Evolutionary conservation across 139 green algal species (phyloP).

Genomic region (Tetraselmis striata): DNA sequence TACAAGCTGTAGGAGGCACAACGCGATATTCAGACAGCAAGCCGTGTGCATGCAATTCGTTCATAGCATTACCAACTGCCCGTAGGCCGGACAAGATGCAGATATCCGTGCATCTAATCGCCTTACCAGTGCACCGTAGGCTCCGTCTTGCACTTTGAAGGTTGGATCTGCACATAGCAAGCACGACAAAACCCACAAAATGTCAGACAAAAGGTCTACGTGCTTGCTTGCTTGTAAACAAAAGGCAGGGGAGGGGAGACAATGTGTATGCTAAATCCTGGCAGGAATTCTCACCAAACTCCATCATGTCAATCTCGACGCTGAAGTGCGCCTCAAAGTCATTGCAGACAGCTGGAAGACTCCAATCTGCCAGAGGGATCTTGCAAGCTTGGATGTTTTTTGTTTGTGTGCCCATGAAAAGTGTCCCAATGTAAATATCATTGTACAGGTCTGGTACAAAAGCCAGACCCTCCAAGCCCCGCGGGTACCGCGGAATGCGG

Average conservation of each 20-base stretch:
- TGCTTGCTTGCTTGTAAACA: too few relatives aligned
- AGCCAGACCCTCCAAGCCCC: neutral
- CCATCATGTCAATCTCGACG: neutral
- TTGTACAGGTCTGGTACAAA: neutral
- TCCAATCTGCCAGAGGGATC: neutral
- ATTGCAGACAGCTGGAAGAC: neutral
- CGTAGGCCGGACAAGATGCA: too few relatives aligned
- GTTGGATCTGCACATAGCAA: neutral
- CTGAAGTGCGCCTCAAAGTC: neutral
- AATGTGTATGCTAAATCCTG: too few relatives aligned
- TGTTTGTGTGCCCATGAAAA: neutral
- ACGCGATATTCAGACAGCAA: too few relatives aligned
- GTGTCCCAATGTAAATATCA: neutral
- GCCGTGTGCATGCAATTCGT: too few relatives aligned
- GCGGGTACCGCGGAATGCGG: neutral
- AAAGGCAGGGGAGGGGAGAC: too few relatives aligned
- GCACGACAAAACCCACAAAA: too few relatives aligned
- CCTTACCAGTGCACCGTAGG: neutral
- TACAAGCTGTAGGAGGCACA: too few relatives aligned
- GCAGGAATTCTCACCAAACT: neutral
- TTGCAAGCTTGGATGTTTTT: neutral
- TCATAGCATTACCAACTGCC: too few relatives aligned
- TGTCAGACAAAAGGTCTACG: too few relatives aligned
- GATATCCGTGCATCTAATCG: too few relatives aligned
- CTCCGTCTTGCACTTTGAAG: neutral